phyloP scores from a whole-genome alignment of 2,329 filamentous ascomycete species.

The Sporothrix curviconia region DNA sequence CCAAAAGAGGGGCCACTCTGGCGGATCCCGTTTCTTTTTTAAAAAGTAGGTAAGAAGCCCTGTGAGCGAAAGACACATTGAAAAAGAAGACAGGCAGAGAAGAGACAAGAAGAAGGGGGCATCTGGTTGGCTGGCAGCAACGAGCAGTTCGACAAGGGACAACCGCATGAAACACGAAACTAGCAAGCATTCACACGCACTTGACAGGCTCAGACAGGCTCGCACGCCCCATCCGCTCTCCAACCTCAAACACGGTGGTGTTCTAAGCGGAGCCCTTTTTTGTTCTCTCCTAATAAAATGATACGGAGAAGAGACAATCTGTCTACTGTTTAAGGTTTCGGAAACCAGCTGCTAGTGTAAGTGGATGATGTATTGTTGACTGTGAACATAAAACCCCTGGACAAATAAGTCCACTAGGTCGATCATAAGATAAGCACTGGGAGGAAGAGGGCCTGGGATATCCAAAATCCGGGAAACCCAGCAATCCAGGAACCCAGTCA shows the following conservation, averaged over 20 bases:
- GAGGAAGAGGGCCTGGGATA: not conserved
- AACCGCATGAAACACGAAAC: not conserved
- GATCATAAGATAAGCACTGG: not conserved
- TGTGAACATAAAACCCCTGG: not conserved
- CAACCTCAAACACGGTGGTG: not conserved
- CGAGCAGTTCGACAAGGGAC: not conserved
- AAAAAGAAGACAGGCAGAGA: not conserved
- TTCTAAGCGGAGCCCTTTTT: not conserved
- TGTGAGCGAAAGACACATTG: not conserved
- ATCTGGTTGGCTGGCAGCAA: not conserved
- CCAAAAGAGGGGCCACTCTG: no score
- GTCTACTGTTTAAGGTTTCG: slow-evolving; percentile 8
- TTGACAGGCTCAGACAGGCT: not conserved
- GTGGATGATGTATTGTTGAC: not conserved
- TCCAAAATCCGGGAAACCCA: not conserved
- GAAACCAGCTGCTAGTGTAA: not conserved
- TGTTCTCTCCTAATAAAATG: no score
- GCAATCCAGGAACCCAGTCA: not conserved
- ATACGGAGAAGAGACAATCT: no score
- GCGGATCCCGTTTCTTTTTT: not conserved
- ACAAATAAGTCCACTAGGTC: not conserved
- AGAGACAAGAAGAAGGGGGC: not conserved
- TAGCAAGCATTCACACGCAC: not conserved
- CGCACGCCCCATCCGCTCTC: not conserved
- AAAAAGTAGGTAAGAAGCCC: not conserved